Base-by-base conservation (phyloP, 179 eudicot genomes). In the Carnegiea gigantea region DNA sequence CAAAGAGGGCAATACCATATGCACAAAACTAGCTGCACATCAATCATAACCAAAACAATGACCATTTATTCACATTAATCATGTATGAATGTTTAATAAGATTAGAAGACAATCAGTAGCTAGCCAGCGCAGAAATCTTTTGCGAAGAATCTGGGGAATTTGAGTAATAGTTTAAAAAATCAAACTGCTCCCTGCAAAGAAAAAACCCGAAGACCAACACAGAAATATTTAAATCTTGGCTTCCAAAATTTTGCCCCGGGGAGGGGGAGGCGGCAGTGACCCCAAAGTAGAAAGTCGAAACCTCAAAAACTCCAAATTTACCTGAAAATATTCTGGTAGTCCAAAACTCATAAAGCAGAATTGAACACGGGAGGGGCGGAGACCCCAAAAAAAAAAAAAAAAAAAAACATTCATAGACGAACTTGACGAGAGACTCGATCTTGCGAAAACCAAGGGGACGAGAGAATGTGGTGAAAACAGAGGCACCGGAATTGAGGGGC, bases 341-440 rank as follows among this genome's bases (percentile, higher is more conserved):
- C 33, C 43, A 1, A 49, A 38, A 83, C 28, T 77, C 76, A 57
- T 20, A 51, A 21, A 70, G 21, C 48, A 30, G 71, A 77, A 24
- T 6, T 60, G n/a, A 10, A 9, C 53, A 82, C 11, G 7, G 12
- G n/a, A 28, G 44, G 78, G 24, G n/a, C n/a, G n/a, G n/a, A n/a
- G n/a, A n/a, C n/a, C n/a, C n/a, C n/a, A n/a, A n/a, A n/a, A n/a
- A 46, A 46, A 5, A 49, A 49, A 18, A 54, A 18, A 38, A 28
- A 11, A 81, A 7, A 1, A 49, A 70, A 85, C 99, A 95, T 87
- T 89, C 86, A 79, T 94, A 92, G 23, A 94, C 97, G 43, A 94
- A 91, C 80, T 91, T 94, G 33, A 91, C 97, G 28, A 95, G 98
- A 23, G 95, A 92, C 83, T 96, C 97, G 68, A 96, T 96, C 68